These are phyloP conservation scores for Chytriomyces sp. DNA, from an alignment of 192 early-diverging fungal genomes.

Conservation along the genomic window DNA sequence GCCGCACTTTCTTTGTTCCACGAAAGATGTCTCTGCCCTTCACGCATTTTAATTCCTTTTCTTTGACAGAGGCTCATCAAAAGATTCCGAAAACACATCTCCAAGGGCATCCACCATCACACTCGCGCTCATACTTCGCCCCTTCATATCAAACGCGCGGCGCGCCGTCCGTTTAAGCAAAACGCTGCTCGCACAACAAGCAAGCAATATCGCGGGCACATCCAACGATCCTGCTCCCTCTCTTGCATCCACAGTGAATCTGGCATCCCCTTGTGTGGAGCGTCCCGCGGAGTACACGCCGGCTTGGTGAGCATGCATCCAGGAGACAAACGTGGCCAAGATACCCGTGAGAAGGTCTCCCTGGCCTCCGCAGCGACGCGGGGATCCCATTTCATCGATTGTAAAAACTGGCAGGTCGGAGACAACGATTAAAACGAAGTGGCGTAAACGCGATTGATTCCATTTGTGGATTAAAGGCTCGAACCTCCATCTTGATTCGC, in stretches of 20 bases:
- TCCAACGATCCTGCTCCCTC: constrained; percentile 13
- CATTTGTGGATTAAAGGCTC: too few relatives aligned
- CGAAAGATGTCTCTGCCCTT: too few relatives aligned
- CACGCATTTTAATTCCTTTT: constrained; percentile 11
- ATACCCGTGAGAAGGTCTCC: constrained; percentile 90
- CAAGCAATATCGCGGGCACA: constrained; percentile 50
- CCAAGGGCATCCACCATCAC: constrained; percentile 69
- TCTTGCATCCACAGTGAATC: constrained; percentile 14
- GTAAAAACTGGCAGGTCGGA: not conserved
- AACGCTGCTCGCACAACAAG: constrained; percentile 67
- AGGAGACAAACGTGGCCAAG: constrained; percentile 83
- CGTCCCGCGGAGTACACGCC: constrained; percentile 30
- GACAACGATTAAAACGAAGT: too few relatives aligned
- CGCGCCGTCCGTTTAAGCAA: constrained; percentile 56
- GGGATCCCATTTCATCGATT: constrained; percentile 14
- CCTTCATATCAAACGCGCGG: constrained; percentile 61
- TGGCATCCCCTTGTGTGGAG: not conserved
- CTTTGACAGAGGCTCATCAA: constrained; percentile 35
- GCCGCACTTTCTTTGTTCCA: too few relatives aligned
- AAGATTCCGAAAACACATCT: constrained; percentile 39
- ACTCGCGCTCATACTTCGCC: constrained; percentile 61
- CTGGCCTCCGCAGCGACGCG: constrained; percentile 92
- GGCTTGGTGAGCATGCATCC: constrained; percentile 68
- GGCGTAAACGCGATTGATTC: too few relatives aligned
- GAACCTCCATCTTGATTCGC: constrained; percentile 63